Evolutionary conservation across 78 protist species (phyloP), one percentile per base, ranked within the genome.

Genomic region (Cavenderia fasciculata): DNA sequence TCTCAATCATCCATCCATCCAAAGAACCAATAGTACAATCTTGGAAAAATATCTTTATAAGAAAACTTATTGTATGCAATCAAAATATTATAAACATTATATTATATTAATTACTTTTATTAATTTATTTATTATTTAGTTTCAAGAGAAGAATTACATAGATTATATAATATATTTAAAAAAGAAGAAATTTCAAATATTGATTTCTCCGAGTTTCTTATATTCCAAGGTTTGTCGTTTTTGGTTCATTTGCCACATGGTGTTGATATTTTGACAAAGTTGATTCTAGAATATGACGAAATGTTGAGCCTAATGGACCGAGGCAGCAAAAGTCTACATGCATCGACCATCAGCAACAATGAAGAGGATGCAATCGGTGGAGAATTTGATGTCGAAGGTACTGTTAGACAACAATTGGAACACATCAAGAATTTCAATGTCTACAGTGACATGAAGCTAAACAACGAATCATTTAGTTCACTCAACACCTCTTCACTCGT

Each of bases 91-190:
- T n/a, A n/a, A n/a, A n/a, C n/a, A n/a, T n/a, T n/a, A n/a, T n/a
- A n/a, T n/a, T n/a, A n/a, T n/a, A n/a, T n/a, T n/a, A n/a, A 29
- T 8, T 10, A 27, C 11, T 61, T 10, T 61, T 34, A 25, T 61
- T n/a, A 29, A 12, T 10, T 31, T n/a, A 31, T 4, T 40, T n/a
- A 27, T 3, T 5, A 5, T 40, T 34, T 19, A 82, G 90, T 82
- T 43, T 68, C 90, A 68, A 82, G 73, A 69, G 90, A 82, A 43
- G 90, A 82, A 36, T 29, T 82, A 41, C 72, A 63, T 29, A 27
- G 41, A 33, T 27, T 82, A 29, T 82, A 82, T 33, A 63, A 82
- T 56, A 21, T 82, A 68, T 82, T 82, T 57, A 59, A 57, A 27
- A 82, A 63, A 57, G 49, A 40, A 16, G 62, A 82, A 38, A 40